Conservation (phyloP, 2,329 filamentous ascomycete species). For the Fusarium nurragi region DNA sequence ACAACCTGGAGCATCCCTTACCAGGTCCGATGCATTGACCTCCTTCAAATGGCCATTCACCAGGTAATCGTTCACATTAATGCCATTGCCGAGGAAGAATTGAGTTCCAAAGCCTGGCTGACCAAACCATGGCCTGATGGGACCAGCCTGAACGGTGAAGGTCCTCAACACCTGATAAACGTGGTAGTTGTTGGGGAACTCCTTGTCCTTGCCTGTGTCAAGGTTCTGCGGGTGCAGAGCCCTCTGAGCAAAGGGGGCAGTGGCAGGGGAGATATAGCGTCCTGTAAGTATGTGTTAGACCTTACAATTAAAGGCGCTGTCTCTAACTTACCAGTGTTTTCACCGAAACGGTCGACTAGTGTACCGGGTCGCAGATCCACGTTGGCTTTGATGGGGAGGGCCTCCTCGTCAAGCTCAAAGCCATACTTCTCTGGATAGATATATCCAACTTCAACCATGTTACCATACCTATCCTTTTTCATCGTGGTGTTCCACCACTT, state of each 20-base stretch:
- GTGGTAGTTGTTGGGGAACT: conserved; percentile 30
- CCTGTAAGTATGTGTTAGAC: conserved; percentile 8
- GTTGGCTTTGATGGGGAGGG: conserved; percentile 52
- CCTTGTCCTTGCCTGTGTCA: background rate
- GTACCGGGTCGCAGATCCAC: conserved; percentile 52
- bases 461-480: background rate
- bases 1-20: conserved; percentile 13
- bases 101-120: conserved; percentile 27
- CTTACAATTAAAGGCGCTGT: rapidly evolving
- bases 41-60: background rate
- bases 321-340: background rate
- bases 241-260: conserved; percentile 23
- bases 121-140: conserved; percentile 26
- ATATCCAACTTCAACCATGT: conserved; percentile 1
- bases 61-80: conserved; percentile 18
- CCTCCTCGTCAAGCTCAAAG: conserved; percentile 51
- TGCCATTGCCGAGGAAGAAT: conserved; percentile 19
- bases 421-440: conserved; percentile 37
- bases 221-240: conserved; percentile 28
- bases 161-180: conserved; percentile 14
- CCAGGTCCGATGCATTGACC: background rate
- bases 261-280: conserved; percentile 25
- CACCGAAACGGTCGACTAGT: conserved; percentile 59
- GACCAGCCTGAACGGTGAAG: conserved; percentile 25
- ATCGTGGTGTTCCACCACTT: conserved; percentile 18